Evolutionary conservation across 2,329 filamentous ascomycete species (phyloP), one percentile per base, ranked within the genome.

Genomic region (Alternaria gaisen): DNA sequence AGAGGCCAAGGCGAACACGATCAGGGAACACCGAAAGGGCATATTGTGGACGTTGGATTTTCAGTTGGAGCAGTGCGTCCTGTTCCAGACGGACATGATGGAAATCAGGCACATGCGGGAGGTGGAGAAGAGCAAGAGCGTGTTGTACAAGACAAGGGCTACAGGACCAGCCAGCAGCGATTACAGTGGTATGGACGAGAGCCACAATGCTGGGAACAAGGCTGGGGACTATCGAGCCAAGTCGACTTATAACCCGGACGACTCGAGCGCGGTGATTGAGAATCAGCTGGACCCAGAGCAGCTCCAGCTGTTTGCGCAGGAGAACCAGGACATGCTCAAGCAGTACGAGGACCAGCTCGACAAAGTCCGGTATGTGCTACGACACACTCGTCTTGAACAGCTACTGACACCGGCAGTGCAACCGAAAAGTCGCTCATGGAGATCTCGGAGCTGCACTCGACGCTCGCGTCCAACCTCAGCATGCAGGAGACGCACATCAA

Each of bases 281-380:
- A 76, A 87, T 42, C 86, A 89, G 64, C 82, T 97, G 63, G 92
- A 91, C 18, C 85, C 89, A 22, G 93, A 97, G 75, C 94, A 98
- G 79, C 83, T 95, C 53, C 94, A 97, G 77, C 87, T 97, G 75
- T 98, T 99, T 81, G 94, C 94, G 69, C 87, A 93, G 79, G 94
- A 96, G 75, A 97, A 98, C 75, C 90, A 93, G 78, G 90, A 92
- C 65, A 93, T 99, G 89, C 85, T 98, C 70, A 91, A 91, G 78
- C 92, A 97, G 79, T 97, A 96, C 79, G 93, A 97, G 79, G 93
- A 91, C 80, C 93, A 92, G n/a, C 83, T 98, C 76, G 91, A 94
- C 78, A 95, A 98, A 85, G 93, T 98, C 68, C 91, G 91, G 92
- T 96, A 86, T 56, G 91, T 85, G 34, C 16, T 16, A 12, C 5